These are phyloP conservation scores for Coleophoma cylindrospora DNA, from an alignment of 2,329 filamentous ascomycete species.

Conservation along the genomic window DNA sequence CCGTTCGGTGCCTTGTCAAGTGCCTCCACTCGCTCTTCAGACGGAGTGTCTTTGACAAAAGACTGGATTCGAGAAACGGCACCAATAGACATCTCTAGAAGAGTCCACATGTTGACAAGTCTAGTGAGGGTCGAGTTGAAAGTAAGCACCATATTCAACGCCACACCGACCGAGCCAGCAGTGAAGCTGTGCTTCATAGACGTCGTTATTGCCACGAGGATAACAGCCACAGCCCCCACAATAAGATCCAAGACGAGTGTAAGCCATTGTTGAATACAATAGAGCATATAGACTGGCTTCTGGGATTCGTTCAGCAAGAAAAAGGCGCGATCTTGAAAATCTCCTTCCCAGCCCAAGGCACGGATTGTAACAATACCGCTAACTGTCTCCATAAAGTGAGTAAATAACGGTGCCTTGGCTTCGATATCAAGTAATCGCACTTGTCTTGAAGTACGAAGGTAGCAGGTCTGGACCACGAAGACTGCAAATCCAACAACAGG, in stretches of 20 bases:
- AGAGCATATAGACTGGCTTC: conserved; percentile 38
- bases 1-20: not conserved
- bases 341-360: no score
- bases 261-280: conserved; percentile 39
- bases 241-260: conserved; percentile 38
- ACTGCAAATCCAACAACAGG: no score
- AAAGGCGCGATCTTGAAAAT: no score
- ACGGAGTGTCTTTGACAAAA: not conserved
- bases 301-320: conserved; percentile 33
- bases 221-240: conserved; percentile 27
- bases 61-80: conserved; percentile 47
- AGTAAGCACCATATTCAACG: conserved; percentile 42
- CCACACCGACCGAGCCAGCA: conserved; percentile 4
- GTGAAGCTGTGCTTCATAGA: conserved; percentile 1
- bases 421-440: no score
- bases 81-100: conserved; percentile 50
- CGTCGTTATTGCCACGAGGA: conserved; percentile 23
- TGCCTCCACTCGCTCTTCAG: not conserved
- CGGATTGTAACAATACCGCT: no score
- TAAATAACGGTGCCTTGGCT: no score
- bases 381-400: no score
- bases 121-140: conserved; percentile 35
- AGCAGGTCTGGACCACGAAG: no score
- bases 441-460: no score
- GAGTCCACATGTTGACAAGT: conserved; percentile 37